phyloP scores from a whole-genome alignment of 2,329 filamentous ascomycete species.

The Cladosporium sp. region DNA sequence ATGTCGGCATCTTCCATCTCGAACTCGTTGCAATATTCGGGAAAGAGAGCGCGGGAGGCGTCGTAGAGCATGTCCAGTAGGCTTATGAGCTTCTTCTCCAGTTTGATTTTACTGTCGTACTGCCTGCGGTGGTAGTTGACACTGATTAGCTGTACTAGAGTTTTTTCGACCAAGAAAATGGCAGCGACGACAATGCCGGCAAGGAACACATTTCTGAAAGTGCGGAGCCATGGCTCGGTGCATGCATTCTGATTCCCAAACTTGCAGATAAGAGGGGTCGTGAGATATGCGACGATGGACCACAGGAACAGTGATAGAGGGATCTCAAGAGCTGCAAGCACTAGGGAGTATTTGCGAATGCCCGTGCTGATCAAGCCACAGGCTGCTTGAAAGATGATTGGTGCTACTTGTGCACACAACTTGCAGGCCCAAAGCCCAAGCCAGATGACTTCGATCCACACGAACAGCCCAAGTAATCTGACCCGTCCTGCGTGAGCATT shows the following conservation, averaged over 20 bases:
- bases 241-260: constrained; percentile 17
- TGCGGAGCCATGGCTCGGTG: constrained; percentile 13
- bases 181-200: constrained; percentile 59
- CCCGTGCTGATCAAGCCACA: constrained; percentile 65
- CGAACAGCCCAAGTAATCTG: constrained; percentile 57
- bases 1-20: constrained; percentile 76
- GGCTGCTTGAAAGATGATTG: constrained; percentile 62
- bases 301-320: constrained; percentile 65
- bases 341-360: constrained; percentile 64
- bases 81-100: constrained; percentile 70
- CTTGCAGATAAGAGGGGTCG: constrained; percentile 45
- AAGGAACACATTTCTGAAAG: constrained; percentile 54
- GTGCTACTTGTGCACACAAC: constrained; percentile 57
- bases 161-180: constrained; percentile 63
- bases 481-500: constrained; percentile 28
- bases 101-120: constrained; percentile 66
- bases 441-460: constrained; percentile 68
- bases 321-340: constrained; percentile 60
- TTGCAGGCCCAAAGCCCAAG: constrained; percentile 63
- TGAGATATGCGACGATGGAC: constrained; percentile 58
- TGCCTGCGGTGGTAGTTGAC: constrained; percentile 70
- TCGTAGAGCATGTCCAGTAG: constrained; percentile 74
- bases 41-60: constrained; percentile 72
- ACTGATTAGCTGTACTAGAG: constrained; percentile 65
- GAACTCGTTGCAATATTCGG: constrained; percentile 77